Conservation (phyloP, 139 green algal genomes). For the Tetradesmus obliquus region DNA sequence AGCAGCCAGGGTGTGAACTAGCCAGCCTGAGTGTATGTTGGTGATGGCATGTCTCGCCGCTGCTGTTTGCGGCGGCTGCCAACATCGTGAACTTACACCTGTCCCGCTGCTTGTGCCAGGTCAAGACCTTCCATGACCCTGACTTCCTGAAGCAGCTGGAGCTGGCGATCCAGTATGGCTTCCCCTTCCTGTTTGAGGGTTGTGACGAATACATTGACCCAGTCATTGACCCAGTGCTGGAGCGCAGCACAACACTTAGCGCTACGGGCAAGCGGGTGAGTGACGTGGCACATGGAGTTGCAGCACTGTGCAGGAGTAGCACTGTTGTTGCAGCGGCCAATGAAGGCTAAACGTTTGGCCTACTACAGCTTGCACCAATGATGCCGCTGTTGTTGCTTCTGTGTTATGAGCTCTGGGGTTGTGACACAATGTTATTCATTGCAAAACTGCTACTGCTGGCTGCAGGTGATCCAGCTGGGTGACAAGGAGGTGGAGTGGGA, state of each 20-base stretch:
- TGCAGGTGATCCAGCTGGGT: slow-evolving; percentile 71
- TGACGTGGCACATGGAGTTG: not conserved
- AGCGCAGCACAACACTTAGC: slow-evolving; percentile 50
- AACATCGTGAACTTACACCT: too few relatives aligned
- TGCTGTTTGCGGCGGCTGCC: too few relatives aligned
- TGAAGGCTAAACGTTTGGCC: too few relatives aligned
- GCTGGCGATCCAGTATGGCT: slow-evolving; percentile 91
- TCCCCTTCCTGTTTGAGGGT: slow-evolving; percentile 93
- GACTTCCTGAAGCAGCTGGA: slow-evolving; percentile 96
- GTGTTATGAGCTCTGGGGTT: too few relatives aligned
- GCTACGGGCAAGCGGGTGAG: slow-evolving; percentile 9
- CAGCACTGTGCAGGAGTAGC: not conserved
- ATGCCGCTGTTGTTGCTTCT: too few relatives aligned
- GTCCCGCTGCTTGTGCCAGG: slow-evolving; percentile 49
- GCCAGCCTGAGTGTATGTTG: too few relatives aligned
- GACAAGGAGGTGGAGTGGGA: slow-evolving; percentile 85
- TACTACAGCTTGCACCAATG: too few relatives aligned
- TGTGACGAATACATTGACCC: slow-evolving; percentile 94
- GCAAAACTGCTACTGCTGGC: too few relatives aligned
- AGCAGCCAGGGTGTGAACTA: too few relatives aligned
- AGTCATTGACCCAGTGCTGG: slow-evolving; percentile 90
- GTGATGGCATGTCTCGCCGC: too few relatives aligned
- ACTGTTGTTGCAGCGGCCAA: not conserved
- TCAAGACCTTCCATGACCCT: slow-evolving; percentile 91
- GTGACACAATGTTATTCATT: too few relatives aligned